phyloP scores from a whole-genome alignment of 306 rosid genomes.

The Vigna nakashimae region DNA sequence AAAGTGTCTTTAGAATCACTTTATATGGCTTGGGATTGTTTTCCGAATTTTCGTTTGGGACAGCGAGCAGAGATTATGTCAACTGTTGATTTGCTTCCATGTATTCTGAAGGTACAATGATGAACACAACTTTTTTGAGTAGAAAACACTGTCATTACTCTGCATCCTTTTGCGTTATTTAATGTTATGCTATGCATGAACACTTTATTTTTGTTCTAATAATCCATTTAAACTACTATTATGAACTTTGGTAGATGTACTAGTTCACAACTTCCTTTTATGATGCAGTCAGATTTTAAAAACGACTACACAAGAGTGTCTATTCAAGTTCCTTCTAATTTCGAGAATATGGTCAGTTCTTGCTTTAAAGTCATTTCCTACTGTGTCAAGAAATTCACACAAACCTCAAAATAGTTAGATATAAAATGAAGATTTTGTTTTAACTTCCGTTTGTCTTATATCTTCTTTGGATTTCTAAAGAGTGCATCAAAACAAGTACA shows the following conservation, averaged over 20 bases:
- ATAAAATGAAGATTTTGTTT: constrained; percentile 20
- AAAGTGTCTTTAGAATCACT: constrained; percentile 85
- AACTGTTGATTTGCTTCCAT: constrained; percentile 72
- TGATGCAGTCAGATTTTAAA: constrained; percentile 68
- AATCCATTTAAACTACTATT: not conserved
- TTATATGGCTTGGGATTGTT: constrained; percentile 78
- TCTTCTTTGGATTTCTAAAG: constrained; percentile 53
- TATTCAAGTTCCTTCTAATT: constrained; percentile 61
- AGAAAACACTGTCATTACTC: constrained; percentile 1
- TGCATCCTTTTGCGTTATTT: constrained; percentile 26
- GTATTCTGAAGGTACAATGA: constrained; percentile 68
- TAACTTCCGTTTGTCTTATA: constrained; percentile 43
- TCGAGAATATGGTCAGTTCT: constrained; percentile 68
- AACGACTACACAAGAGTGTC: constrained; percentile 72
- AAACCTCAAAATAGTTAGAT: not conserved
- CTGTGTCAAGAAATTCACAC: constrained; percentile 26
- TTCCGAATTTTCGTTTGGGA: constrained; percentile 80
- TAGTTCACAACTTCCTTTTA: constrained; percentile 20
- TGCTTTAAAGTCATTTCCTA: constrained; percentile 25
- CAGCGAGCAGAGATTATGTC: constrained; percentile 91
- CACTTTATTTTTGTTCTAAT: not conserved
- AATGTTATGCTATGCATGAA: constrained; percentile 19
- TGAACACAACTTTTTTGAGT: not conserved
- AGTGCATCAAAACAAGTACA: constrained; percentile 63
- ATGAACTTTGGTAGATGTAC: constrained; percentile 29